Base-by-base conservation (phyloP, 2,329 filamentous ascomycete genomes). In the Xylariaceae sp. region DNA sequence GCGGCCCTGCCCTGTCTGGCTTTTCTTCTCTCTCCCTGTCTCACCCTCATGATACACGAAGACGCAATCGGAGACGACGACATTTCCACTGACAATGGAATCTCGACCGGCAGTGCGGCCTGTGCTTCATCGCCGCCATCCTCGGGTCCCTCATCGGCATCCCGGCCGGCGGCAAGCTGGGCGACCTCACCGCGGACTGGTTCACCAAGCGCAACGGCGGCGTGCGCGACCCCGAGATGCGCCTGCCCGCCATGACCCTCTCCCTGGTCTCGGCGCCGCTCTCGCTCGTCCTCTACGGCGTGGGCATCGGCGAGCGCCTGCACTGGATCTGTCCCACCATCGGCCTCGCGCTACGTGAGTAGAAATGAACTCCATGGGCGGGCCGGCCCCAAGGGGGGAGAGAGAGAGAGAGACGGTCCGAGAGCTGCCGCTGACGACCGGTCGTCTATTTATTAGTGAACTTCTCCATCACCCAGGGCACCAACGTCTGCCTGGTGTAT, bases 181-280 rank as follows among this genome's bases (percentile, higher is more conserved):
- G 62, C 3, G 66, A 76, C 44, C 59, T 57, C 49, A 52, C 65
- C 7, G 67, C 68, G 13, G 65, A 70, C 31, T 60, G 55, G 35
- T 56, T 70, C 15, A 77, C 74, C 0, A 57, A 53, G 33, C 59
- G 61, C 18, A 78, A 77, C 43, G 61, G 64, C 4, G 74, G 74
- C 5, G 61, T 77, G 14, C 60, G 72, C n/a, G 65, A 75, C 31
- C 70, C 74, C 0, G 72, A 77, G 46, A 76, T 77, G 72, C 61
- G 74, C n/a, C 52, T 78, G 5, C 71, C 71, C 1, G 67, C 67
- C 4, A 61, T 77, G 13, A 49, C 61, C 9, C 58, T 71, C 1
- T 73, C 68, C 43, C 52, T 71, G 45, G 50, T 74, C 18, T 64
- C 70, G 11, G 66, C 70, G 3, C 68, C 68, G 0, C 46, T 70